These are phyloP conservation scores for Acidiella bohemica DNA, from an alignment of 495 filamentous ascomycete genomes.

Conservation along the genomic window DNA sequence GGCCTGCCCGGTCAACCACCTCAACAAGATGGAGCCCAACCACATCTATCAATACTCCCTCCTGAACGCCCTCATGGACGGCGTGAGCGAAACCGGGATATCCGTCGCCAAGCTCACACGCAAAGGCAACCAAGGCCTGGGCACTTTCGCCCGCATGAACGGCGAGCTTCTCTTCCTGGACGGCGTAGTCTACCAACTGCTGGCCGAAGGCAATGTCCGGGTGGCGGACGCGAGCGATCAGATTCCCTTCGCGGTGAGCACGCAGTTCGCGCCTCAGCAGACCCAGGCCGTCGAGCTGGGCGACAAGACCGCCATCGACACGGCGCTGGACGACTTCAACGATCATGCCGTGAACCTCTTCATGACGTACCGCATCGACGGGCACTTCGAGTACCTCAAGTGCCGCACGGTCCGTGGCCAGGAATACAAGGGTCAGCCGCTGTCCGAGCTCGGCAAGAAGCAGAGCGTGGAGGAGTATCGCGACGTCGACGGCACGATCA, in stretches of 20 bases:
- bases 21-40: slow-evolving; percentile 25
- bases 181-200: slow-evolving; percentile 34
- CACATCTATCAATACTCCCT: slow-evolving; percentile 41
- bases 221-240: slow-evolving; percentile 22
- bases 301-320: slow-evolving; percentile 15
- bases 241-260: slow-evolving; percentile 35
- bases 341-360: slow-evolving; percentile 29
- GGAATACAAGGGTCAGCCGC: slow-evolving; percentile 27
- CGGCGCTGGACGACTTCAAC: slow-evolving; percentile 25
- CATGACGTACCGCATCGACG: slow-evolving; percentile 30
- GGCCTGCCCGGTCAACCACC: no score
- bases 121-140: slow-evolving; percentile 39
- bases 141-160: slow-evolving; percentile 37
- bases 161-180: slow-evolving; percentile 43
- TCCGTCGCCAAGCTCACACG: slow-evolving; percentile 27
- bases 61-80: slow-evolving; percentile 40
- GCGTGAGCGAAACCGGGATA: slow-evolving; percentile 33
- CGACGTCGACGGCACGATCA: slow-evolving; percentile 30
- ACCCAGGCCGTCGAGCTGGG: background rate
- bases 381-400: slow-evolving; percentile 27
- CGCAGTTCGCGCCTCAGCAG: slow-evolving; percentile 26
- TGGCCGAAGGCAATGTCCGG: slow-evolving; percentile 24
- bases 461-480: slow-evolving; percentile 31
- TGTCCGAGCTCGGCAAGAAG: slow-evolving; percentile 31
- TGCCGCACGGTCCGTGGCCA: slow-evolving; percentile 29